Evolutionary conservation across 768 basidiomycete species (phyloP), one percentile per base, ranked within the genome.

Genomic region (Pleurotus platypus): DNA sequence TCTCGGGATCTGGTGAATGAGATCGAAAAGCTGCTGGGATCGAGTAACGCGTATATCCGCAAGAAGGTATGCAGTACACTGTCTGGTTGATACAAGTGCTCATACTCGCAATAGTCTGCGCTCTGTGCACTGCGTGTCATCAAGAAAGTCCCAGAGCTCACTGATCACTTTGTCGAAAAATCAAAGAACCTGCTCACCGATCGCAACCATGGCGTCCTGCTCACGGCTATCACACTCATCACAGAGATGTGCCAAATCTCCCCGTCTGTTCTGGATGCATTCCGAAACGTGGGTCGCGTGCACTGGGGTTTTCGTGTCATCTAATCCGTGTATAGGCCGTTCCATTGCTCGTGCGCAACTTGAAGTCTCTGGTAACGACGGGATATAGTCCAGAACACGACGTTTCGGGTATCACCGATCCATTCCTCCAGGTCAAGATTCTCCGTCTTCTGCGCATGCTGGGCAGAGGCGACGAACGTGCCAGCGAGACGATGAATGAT

Each of bases 301-400:
- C 12, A 1, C n/a, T 48, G 47, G 39, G 12, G 35, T 37, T 45
- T n/a, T 5, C 5, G 11, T 15, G 39, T 16, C 42, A 24, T 50
- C 49, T 40, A 38, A 50, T 45, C 8, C 27, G 11, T 45, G 24
- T 24, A 40, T 53, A 96, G 94, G 91, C 90, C 46, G 94, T 98
- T 2, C 91, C 94, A 1, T 75, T 95, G 8, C 88, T 99, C 22
- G 96, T 98, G 54, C 88, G 94, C 61, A 94, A 97, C 65, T 80
- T 99, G 62, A 98, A 98, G 69, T 90, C 93, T 1, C 76, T 98
- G 58, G 92, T 92, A 42, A 94, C 96, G 0, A 97, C 95, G 3
- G 96, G 96, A 7, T 98, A 97, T 72, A 96, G 93, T 64, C 95
- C 97, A 20, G 97, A 98, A 69, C 97, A 98, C 66, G 97, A 99